Evolutionary conservation across 2,329 filamentous ascomycete species (phyloP).

Genomic region (Raffaelea deltoideospora): DNA sequence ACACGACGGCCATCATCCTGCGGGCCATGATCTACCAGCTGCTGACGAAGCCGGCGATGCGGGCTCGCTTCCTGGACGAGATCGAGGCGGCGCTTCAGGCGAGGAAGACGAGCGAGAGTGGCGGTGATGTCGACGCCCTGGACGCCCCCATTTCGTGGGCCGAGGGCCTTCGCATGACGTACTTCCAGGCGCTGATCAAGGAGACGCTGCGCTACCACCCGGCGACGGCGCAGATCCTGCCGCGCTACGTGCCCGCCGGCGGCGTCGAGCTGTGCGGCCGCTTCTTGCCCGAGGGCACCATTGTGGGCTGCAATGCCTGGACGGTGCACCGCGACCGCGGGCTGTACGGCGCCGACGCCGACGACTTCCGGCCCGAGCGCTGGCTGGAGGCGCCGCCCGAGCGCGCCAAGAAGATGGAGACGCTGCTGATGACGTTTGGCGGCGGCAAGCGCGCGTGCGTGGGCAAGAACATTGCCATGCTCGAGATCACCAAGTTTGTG

Average conservation of each 20-base stretch:
- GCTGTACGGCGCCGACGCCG: slow-evolving; percentile 19
- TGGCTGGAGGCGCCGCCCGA: slow-evolving; percentile 24
- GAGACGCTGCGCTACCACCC: slow-evolving; percentile 42
- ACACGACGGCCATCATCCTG: slow-evolving; percentile 48
- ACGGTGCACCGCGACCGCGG: slow-evolving; percentile 29
- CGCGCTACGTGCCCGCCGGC: slow-evolving; percentile 36
- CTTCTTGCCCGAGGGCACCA: slow-evolving; percentile 16
- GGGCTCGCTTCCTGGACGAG: slow-evolving; percentile 35
- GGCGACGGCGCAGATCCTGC: slow-evolving; percentile 39
- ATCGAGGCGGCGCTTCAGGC: slow-evolving; percentile 17
- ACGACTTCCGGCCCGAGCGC: slow-evolving; percentile 25
- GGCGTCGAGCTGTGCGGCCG: slow-evolving; percentile 12
- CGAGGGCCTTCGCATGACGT: slow-evolving; percentile 38
- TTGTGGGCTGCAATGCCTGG: slow-evolving; percentile 45
- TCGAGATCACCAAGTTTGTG: slow-evolving; percentile 23
- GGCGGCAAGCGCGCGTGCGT: slow-evolving; percentile 36
- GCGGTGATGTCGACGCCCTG: neutral
- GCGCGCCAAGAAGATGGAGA: neutral
- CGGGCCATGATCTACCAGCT: slow-evolving; percentile 47
- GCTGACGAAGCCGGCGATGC: slow-evolving; percentile 34
- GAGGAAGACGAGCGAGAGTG: slow-evolving; percentile 31
- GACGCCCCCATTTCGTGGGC: neutral
- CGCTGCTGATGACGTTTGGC: slow-evolving; percentile 24
- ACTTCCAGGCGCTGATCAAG: slow-evolving; percentile 45
- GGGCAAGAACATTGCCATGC: slow-evolving; percentile 29